Evolutionary conservation across 495 filamentous ascomycete species (phyloP), one percentile per base, ranked within the genome.

Genomic region (Antarctomyces pellizariae): DNA sequence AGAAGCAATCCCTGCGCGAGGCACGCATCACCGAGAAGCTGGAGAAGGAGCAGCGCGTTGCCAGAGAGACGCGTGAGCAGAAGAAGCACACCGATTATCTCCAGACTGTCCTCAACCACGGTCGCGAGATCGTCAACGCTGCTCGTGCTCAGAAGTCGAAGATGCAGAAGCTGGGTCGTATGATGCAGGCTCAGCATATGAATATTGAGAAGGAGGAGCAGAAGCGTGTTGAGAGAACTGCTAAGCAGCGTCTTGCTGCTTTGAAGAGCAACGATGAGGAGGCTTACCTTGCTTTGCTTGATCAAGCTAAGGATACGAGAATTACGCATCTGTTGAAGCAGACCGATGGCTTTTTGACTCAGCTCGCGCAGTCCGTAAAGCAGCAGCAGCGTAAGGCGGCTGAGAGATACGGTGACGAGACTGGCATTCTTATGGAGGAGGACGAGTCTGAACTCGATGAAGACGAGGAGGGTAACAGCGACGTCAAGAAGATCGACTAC

Each of bases 121-220:
- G 67, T 13, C 47, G 53, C n/a, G 72, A 78, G 28, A 50, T 68
- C 10, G 44, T 38, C 16, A 55, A 62, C 19, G 57, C 62, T 12
- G 67, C 79, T 5, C 47, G 60, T 26, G 64, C 61, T 35, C 76
- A 80, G 42, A 52, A 55, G 33, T 39, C 39, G 13, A 78, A 83
- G 36, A 59, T 69, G 35, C 70, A 78, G 42, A 93, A 89, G 50
- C 50, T 93, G 28, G 78, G 82, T 27, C 72, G 78, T 10, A 63
- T 75, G 48, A 91, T 92, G 77, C 52, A 76, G 17, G 44, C 59
- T 22, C 80, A 90, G 18, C 86, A 97, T 41, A 75, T 83, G 51
- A 71, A 82, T 47, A 93, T 95, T 49, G 86, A 95, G 50, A 91
- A 92, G 47, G 86, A 97, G 55, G 86, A 97, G 55, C 84, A 93